These are phyloP conservation scores for Phytopythium ostracodes DNA, from an alignment of 352 stramenopile genomes.

Conservation along the genomic window DNA sequence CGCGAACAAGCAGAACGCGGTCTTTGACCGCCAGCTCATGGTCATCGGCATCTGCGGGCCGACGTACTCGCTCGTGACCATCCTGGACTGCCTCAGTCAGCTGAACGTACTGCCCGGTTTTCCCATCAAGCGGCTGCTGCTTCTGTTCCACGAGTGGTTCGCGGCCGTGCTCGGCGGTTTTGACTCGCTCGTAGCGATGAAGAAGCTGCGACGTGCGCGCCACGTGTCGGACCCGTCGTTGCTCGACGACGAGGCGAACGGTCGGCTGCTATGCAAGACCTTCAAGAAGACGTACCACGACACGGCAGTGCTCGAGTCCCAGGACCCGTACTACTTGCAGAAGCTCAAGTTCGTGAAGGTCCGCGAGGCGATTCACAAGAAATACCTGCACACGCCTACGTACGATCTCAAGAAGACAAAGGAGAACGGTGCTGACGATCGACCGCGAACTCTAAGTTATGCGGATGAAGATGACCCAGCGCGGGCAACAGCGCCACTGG, in stretches of 20 bases:
- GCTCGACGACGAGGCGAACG: conserved; percentile 47
- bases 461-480: not conserved
- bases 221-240: conserved; percentile 35
- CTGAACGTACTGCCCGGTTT: conserved; percentile 71
- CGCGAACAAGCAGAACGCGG: conserved; percentile 47
- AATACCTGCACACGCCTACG: conserved; percentile 64
- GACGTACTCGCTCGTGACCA: conserved; percentile 54
- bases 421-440: conserved; percentile 14
- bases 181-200: conserved; percentile 48
- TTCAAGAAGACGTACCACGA: conserved; percentile 58
- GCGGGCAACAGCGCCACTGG: conserved; percentile 29
- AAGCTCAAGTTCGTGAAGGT: conserved; percentile 69
- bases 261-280: conserved; percentile 60
- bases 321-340: conserved; percentile 68
- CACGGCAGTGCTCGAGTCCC: conserved; percentile 37
- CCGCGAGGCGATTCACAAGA: conserved; percentile 60
- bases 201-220: conserved; percentile 37
- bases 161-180: conserved; percentile 47
- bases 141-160: conserved; percentile 75
- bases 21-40: conserved; percentile 71
- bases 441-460: not conserved
- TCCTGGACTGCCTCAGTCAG: conserved; percentile 70
- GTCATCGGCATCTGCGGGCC: conserved; percentile 53
- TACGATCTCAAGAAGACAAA: conserved; percentile 55
- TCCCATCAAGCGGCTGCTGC: conserved; percentile 70